These are phyloP conservation scores for Tephrocybe sp. DNA, from an alignment of 768 basidiomycete genomes.

Conservation along the genomic window DNA sequence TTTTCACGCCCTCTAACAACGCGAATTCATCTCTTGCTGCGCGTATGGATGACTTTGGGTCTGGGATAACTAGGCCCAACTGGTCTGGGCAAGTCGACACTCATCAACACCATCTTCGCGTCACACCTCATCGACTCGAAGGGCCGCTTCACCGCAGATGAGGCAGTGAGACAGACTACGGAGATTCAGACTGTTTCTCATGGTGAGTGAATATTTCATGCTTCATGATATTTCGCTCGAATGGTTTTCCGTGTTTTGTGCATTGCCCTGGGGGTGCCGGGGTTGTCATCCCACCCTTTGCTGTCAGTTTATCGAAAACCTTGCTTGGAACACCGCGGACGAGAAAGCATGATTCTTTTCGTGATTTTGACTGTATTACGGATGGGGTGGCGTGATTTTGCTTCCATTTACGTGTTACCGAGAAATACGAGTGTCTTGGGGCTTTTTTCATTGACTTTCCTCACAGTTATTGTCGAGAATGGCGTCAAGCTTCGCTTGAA, in stretches of 20 bases:
- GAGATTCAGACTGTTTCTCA: constrained; percentile 95
- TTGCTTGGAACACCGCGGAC: not conserved
- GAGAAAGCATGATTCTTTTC: not conserved
- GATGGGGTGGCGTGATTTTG: not conserved
- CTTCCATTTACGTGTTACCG: constrained; percentile 9
- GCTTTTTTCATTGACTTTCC: not conserved
- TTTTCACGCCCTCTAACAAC: not conserved
- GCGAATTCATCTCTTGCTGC: not conserved
- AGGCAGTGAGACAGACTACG: constrained; percentile 91
- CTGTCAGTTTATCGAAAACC: too few species aligned
- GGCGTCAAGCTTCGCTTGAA: constrained; percentile 92
- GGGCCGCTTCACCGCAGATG: constrained; percentile 84
- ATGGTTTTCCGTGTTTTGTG: not conserved
- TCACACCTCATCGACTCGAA: constrained; percentile 98
- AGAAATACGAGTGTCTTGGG: not conserved
- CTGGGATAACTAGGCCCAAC: constrained; percentile 71
- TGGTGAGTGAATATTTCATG: constrained; percentile 51
- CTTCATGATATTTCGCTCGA: not conserved
- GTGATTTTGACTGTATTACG: not conserved
- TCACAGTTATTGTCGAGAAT: constrained; percentile 89
- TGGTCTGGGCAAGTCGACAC: constrained; percentile 95
- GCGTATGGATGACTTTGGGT: not conserved
- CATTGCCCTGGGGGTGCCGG: not conserved
- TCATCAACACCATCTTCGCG: constrained; percentile 99
- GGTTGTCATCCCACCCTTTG: constrained; percentile 1